Conservation (phyloP, 2,329 filamentous ascomycete genomes). For the Penicillium hordei region DNA sequence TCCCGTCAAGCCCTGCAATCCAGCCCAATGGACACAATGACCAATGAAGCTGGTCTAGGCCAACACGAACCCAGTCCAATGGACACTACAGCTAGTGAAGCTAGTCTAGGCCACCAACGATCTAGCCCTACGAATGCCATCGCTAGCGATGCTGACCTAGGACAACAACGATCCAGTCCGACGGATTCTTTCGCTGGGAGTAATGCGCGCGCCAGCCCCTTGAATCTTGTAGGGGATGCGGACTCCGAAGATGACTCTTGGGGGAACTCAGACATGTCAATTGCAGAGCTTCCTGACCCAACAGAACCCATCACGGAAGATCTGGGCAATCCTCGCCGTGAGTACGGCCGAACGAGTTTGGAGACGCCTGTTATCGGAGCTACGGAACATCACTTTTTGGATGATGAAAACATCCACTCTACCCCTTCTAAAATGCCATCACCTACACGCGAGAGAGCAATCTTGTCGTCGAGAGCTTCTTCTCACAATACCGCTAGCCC, state of each 20-base stretch:
- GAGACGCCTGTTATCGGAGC: constrained; percentile 33
- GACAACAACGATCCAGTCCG: constrained; percentile 15
- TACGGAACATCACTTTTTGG: constrained; percentile 30
- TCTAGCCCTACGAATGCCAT: background rate
- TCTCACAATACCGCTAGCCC: constrained; percentile 36
- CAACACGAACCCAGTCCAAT: constrained; percentile 16
- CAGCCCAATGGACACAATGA: constrained; percentile 13
- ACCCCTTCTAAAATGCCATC: constrained; percentile 40
- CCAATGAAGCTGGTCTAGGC: constrained; percentile 16
- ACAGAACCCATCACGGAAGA: constrained; percentile 9
- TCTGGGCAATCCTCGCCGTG: constrained; percentile 15
- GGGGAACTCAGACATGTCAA: constrained; percentile 24
- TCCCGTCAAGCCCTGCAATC: constrained; percentile 18
- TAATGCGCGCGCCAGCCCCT: constrained; percentile 23
- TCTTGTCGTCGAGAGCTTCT: constrained; percentile 36
- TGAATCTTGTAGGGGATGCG: constrained; percentile 17
- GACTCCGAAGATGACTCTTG: constrained; percentile 23
- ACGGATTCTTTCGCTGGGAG: constrained; percentile 9
- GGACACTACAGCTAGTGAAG: constrained; percentile 8
- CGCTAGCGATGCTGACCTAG: constrained; percentile 13
- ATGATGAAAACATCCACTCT: constrained; percentile 32
- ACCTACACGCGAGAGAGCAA: constrained; percentile 26
- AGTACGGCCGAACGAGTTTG: constrained; percentile 27
- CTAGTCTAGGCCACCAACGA: background rate
- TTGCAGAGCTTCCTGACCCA: constrained; percentile 25